A percentile compares a stretch with the other conserved stretches of the same genome.
Evolutionary conservation across 139 green algal genomes (phyloP).

Genomic region (Pycnococcus provasolii): DNA sequence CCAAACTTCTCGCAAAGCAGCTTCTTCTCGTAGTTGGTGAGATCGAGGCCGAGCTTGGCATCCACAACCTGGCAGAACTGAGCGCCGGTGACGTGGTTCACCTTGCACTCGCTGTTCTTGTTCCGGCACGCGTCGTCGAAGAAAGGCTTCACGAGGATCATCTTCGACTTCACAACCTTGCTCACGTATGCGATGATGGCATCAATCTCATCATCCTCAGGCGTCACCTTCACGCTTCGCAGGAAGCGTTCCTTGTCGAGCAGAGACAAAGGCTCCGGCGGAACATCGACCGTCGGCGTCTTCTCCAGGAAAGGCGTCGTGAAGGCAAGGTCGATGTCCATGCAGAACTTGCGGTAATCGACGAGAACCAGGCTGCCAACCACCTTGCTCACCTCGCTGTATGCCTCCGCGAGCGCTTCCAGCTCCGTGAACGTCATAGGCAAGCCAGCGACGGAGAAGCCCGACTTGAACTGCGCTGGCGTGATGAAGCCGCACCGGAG

Average conservation of each 20-base stretch:
- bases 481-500: constrained; percentile 28
- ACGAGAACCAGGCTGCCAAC: background rate
- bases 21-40: constrained; percentile 11
- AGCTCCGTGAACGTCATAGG: background rate
- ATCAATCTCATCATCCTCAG: constrained; percentile 24
- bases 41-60: constrained; percentile 14
- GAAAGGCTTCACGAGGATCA: constrained; percentile 30
- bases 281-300: constrained; percentile 10
- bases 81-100: constrained; percentile 25
- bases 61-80: constrained; percentile 32
- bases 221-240: background rate
- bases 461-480: constrained; percentile 17
- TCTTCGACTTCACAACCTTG: constrained; percentile 10
- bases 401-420: background rate
- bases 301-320: constrained; percentile 22
- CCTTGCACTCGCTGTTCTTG: constrained; percentile 22
- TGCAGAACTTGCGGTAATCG: constrained; percentile 17
- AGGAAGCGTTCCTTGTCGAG: constrained; percentile 14
- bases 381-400: background rate
- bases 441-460: constrained; percentile 7
- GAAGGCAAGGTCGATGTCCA: constrained; percentile 25
- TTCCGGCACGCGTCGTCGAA: constrained; percentile 30
- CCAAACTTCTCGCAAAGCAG: constrained; percentile 24
- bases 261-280: background rate
- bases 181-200: constrained; percentile 7